A percentile compares a stretch with the other conserved stretches of the same genome.
Evolutionary conservation across 1,139 yeast species (phyloP).

Genomic region (Lodderomyces oxycetoniae): DNA sequence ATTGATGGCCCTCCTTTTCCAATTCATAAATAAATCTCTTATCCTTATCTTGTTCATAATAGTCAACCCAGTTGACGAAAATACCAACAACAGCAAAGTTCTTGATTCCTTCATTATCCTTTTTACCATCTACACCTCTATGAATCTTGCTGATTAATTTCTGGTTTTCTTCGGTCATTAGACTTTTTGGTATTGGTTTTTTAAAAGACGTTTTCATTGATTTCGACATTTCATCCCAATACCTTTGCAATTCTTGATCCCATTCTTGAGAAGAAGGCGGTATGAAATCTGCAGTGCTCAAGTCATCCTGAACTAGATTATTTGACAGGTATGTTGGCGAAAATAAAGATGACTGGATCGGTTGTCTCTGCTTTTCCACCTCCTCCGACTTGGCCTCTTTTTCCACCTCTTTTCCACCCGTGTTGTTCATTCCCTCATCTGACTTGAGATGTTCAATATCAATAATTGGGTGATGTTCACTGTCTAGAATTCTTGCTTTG

Average conservation of each 20-base stretch:
- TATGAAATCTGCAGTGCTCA: constrained; percentile 12
- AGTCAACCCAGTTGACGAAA: constrained; percentile 71
- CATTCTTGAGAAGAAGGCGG: constrained; percentile 64
- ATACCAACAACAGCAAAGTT: constrained; percentile 68
- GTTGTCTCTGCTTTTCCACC: constrained; percentile 11
- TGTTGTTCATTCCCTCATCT: neutral
- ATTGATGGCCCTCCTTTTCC: constrained; percentile 53
- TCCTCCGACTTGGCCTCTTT: constrained; percentile 4
- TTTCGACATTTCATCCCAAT: constrained; percentile 60
- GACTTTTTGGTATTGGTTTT: constrained; percentile 65
- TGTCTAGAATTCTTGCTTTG: constrained; percentile 46
- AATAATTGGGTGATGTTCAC: constrained; percentile 29
- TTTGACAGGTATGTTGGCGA: constrained; percentile 22
- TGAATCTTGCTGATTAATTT: constrained; percentile 63
- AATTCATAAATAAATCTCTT: constrained; percentile 52
- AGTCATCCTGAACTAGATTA: constrained; percentile 7
- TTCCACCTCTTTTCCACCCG: neutral
- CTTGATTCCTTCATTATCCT: constrained; percentile 61
- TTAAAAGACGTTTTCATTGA: constrained; percentile 59
- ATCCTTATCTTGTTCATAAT: constrained; percentile 55
- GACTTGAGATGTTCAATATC: constrained; percentile 24
- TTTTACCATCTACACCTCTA: constrained; percentile 81
- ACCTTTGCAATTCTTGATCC: constrained; percentile 55
- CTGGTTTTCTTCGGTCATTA: constrained; percentile 52
- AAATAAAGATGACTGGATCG: constrained; percentile 24